Conservation (phyloP, 805 yeast species). For the Naumovozyma dairenensis region DNA sequence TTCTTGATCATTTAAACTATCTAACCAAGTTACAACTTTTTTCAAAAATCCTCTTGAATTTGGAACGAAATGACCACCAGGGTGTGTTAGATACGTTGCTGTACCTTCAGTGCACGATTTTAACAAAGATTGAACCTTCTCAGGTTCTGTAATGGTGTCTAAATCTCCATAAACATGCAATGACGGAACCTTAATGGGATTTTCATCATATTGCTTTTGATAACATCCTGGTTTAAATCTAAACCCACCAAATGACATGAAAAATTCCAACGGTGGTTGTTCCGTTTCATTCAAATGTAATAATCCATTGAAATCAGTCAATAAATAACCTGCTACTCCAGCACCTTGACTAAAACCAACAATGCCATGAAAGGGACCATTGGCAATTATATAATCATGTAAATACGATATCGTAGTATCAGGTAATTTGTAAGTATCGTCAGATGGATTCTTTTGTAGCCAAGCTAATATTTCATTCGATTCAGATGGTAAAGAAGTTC, state of each 20-base stretch:
- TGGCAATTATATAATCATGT: slow-evolving; percentile 38
- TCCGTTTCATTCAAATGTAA: slow-evolving; percentile 26
- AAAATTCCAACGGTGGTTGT: slow-evolving; percentile 53
- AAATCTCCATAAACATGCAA: slow-evolving; percentile 81
- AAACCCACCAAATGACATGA: slow-evolving; percentile 64
- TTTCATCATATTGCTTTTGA: slow-evolving; percentile 21
- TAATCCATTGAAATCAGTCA: slow-evolving; percentile 46
- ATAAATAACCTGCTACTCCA: slow-evolving; percentile 61
- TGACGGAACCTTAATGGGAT: slow-evolving; percentile 32
- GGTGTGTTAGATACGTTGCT: slow-evolving; percentile 56
- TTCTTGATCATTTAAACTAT: slow-evolving; percentile 1
- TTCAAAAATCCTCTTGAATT: slow-evolving; percentile 46
- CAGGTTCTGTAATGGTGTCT: slow-evolving; percentile 79
- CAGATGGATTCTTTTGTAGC: slow-evolving; percentile 46
- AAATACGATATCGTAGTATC: slow-evolving; percentile 34
- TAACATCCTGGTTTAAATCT: slow-evolving; percentile 26
- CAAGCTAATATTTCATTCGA: slow-evolving; percentile 44
- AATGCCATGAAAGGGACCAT: slow-evolving; percentile 75
- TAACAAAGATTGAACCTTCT: slow-evolving; percentile 49
- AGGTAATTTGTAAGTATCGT: slow-evolving; percentile 24
- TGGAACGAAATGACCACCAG: slow-evolving; percentile 96
- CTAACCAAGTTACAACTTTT: slow-evolving; percentile 30
- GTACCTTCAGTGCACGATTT: slow-evolving; percentile 37
- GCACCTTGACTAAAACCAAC: slow-evolving; percentile 95
- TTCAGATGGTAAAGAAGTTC: slow-evolving; percentile 13